Evolutionary conservation across 1,284 basidiomycete species (phyloP).

Genomic region (Ustilago xerochloae): DNA sequence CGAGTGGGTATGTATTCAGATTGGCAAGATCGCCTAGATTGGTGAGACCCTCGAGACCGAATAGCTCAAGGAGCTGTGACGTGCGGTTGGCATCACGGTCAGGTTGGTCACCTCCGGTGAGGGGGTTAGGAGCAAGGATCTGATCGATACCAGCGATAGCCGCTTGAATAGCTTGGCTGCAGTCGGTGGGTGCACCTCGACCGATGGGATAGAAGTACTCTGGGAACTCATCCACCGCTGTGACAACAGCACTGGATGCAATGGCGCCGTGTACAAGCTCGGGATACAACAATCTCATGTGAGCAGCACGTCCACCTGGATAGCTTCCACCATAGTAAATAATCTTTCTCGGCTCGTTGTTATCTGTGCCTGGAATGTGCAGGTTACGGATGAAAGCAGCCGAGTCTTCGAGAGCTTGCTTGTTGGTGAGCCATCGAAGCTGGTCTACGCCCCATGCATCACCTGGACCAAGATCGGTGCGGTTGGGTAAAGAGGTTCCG

Average conservation of each 20-base stretch:
- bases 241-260: constrained; percentile 73
- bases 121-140: constrained; percentile 58
- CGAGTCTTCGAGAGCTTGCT: constrained; percentile 89
- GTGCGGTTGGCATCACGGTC: constrained; percentile 40
- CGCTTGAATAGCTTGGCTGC: constrained; percentile 77
- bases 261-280: constrained; percentile 90
- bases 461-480: constrained; percentile 77
- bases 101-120: constrained; percentile 46
- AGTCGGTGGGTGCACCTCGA: constrained; percentile 77
- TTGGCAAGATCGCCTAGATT: constrained; percentile 58
- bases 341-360: constrained; percentile 74
- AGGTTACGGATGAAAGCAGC: constrained; percentile 88
- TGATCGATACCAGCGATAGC: constrained; percentile 62
- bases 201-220: constrained; percentile 87
- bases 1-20: constrained; percentile 55
- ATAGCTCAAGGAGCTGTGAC: constrained; percentile 42
- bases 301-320: constrained; percentile 91
- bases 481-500: constrained; percentile 82
- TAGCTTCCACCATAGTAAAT: constrained; percentile 90
- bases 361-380: constrained; percentile 77
- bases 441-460: constrained; percentile 67
- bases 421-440: constrained; percentile 84
- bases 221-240: constrained; percentile 66
- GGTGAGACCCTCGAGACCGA: constrained; percentile 50
- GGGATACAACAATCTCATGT: constrained; percentile 87